Evolutionary conservation across 306 rosid species (phyloP).

Genomic region (Potentilla sterilis): DNA sequence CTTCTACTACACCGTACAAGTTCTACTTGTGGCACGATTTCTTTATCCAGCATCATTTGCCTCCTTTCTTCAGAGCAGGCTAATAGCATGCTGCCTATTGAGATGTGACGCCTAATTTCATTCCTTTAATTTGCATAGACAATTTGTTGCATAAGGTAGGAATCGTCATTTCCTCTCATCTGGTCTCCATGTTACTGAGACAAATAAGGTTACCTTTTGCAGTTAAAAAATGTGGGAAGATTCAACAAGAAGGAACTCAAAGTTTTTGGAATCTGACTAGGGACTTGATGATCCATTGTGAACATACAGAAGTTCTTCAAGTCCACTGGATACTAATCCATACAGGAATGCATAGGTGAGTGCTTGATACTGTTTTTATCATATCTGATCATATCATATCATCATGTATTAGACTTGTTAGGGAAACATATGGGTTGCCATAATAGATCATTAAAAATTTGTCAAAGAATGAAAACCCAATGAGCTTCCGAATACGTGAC

Average conservation of each 20-base stretch:
- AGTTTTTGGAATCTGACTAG: background rate
- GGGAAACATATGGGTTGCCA: background rate
- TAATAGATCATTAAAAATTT: background rate
- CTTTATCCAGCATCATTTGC: background rate
- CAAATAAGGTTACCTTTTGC: background rate
- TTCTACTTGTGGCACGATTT: background rate
- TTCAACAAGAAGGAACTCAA: background rate
- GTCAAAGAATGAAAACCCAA: slow-evolving; percentile 9
- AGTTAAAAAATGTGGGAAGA: background rate
- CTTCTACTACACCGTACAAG: background rate
- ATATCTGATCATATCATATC: background rate
- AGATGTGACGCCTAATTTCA: background rate
- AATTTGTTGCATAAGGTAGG: background rate
- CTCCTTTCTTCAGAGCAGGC: background rate
- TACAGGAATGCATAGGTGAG: background rate
- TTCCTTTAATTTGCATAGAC: background rate
- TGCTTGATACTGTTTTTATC: background rate
- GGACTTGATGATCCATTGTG: background rate
- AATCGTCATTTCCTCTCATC: background rate
- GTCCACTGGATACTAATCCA: background rate
- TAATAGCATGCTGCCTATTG: background rate
- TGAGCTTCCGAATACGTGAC: slow-evolving; percentile 8
- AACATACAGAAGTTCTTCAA: background rate
- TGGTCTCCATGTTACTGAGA: background rate
- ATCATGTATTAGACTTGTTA: background rate